Evolutionary conservation across 208 protist genomes (phyloP).

Genomic region (Strigomonas galati): DNA sequence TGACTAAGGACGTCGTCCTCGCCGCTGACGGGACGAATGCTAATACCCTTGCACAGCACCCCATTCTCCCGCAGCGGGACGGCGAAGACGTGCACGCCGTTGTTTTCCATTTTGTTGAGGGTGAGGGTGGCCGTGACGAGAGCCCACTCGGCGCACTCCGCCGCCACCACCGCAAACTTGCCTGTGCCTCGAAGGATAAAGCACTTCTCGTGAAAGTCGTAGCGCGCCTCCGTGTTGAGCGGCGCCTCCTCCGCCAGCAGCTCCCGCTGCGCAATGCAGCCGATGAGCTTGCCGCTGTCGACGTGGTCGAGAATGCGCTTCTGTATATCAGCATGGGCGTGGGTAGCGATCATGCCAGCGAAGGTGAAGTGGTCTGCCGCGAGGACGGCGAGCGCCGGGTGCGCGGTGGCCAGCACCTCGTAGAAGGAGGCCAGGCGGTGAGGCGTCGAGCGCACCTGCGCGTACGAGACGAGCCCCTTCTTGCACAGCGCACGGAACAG

Average conservation of each 20-base stretch:
- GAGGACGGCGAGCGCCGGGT: constrained; percentile 58
- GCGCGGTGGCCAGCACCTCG: constrained; percentile 66
- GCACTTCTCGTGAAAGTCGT: constrained; percentile 66
- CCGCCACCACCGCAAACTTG: constrained; percentile 81
- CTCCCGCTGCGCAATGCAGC: constrained; percentile 71
- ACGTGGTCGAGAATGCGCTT: constrained; percentile 50
- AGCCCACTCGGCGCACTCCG: constrained; percentile 70
- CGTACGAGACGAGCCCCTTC: constrained; percentile 65
- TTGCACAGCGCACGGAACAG: constrained; percentile 59
- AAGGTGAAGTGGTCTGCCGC: constrained; percentile 85
- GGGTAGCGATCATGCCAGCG: constrained; percentile 67
- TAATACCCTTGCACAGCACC: constrained; percentile 37
- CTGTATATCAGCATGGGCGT: constrained; percentile 45
- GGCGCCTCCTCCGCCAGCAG: constrained; percentile 70
- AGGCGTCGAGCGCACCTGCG: constrained; percentile 78
- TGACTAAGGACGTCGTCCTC: constrained; percentile 45
- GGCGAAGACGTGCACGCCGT: constrained; percentile 69
- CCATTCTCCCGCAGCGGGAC: constrained; percentile 68
- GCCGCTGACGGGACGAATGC: constrained; percentile 40
- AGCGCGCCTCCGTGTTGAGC: constrained; percentile 81
- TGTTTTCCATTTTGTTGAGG: constrained; percentile 71
- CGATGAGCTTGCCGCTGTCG: constrained; percentile 54
- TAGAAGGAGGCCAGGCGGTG: constrained; percentile 62
- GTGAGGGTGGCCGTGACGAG: constrained; percentile 81
- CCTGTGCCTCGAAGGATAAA: constrained; percentile 79